Evolutionary conservation across 1,284 basidiomycete genomes (phyloP), one percentile per base, ranked within the genome.

Genomic region (Macrocybe sp.): DNA sequence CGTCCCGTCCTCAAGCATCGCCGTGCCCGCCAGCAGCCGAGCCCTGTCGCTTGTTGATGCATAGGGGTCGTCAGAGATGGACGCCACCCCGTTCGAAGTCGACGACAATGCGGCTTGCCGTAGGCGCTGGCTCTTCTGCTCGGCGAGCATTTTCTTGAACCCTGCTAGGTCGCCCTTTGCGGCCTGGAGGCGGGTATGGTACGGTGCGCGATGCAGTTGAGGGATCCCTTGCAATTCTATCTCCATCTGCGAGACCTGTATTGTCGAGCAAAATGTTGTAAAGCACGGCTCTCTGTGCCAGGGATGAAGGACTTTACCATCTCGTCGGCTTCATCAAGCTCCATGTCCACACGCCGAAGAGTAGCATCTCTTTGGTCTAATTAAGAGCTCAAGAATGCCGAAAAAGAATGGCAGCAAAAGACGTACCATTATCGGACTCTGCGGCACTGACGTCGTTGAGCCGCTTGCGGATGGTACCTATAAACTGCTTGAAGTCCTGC

Each of bases 221-320:
- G 95, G 94, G 64, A 98, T 95, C 8, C 90, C 89, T 61, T 95
- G 93, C n/a, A 97, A 86, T 71, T 99, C 97, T 52, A 99, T 89
- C 68, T 98, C 95, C 96, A 99, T 98, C 79, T 99, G 97, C 33
- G 92, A 92, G 55, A 97, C 80, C 93, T 96, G 57, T 6, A 45
- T 38, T n/a, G 16, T 12, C 14, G 29, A 35, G 41, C 10, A 34
- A 38, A 39, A 46, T 30, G 42, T 41, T 22, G 4, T 22, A 4
- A 22, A 22, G 22, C 22, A 22, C 22, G 3, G 22, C 22, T 22
- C 22, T 22, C 22, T 22, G 22, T 6, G 31, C 43, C 28, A 14
- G 31, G 43, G 37, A 33, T 30, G 22, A 29, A 22, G 22, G 12
- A 10, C 60, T 76, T 52, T 59, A 88, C 93, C 79, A 98, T 94